Evolutionary conservation across 768 basidiomycete genomes (phyloP), one percentile per base, ranked within the genome.

Genomic region (Asterophora lycoperdoides): DNA sequence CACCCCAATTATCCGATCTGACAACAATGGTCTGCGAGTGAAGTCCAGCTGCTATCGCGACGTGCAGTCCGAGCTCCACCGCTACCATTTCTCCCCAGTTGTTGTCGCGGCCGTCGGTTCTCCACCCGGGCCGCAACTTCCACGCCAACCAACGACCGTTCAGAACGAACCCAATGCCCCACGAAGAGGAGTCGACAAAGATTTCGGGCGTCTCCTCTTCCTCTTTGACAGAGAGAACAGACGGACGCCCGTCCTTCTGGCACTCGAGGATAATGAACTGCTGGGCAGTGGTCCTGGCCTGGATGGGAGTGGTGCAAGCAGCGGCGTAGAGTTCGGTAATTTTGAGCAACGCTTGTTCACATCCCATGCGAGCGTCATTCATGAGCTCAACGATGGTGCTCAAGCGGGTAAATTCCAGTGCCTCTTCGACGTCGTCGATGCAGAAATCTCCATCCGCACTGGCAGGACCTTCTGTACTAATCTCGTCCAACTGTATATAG

Each of bases 41-140:
- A 28, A 60, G 54, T 1, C 62, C 61, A 0, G 59, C 41, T 0
- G 65, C 52, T 3, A 71, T 55, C 5, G 70, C 34, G 1, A 67
- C 60, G 1, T 60, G 62, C 0, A 76, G 26, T 0, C 70, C 74
- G 1, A 77, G 57, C 44, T 76, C 74, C 1, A 75, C 60, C 0
- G 71, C 74, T 0, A 71, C 65, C 60, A 75, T 68, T 56, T 76
- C 75, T 0, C 68, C 70, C 74, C 75, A 77, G 5, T 67, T 66
- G 15, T 73, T 76, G 46, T 68, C 57, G 6, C 68, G 35, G 7
- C 62, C 60, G 0, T 60, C 44, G 3, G 41, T 30, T 13, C 57
- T 52, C 67, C 69, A 70, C 5, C 67, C 66, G 0, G 51, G 36
- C 14, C 46, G 58, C 9, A 75, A 57, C 20, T 60, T 54, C 75